Conservation (phyloP, 257 asterid genomes). For the Solanum sparsipilum region DNA sequence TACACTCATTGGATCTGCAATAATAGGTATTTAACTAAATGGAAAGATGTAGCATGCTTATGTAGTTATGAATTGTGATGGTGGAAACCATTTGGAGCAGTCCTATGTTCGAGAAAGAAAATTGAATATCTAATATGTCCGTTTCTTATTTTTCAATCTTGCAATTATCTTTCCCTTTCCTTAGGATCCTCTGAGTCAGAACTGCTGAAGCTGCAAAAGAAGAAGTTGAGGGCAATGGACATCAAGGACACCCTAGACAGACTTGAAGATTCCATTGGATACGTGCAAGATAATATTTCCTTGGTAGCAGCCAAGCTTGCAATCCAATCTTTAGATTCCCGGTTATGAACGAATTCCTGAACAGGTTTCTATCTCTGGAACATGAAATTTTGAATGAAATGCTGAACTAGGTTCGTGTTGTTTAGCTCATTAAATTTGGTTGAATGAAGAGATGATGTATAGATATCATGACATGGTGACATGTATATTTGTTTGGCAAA, state of each 20-base stretch:
- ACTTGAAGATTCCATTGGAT: slow-evolving; percentile 30
- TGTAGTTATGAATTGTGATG: background rate
- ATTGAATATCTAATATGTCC: background rate
- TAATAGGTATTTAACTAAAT: background rate
- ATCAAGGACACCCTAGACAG: slow-evolving; percentile 52
- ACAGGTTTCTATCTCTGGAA: background rate
- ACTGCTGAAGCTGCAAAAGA: slow-evolving; percentile 41
- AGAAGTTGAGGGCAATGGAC: slow-evolving; percentile 59
- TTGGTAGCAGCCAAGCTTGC: slow-evolving; percentile 77
- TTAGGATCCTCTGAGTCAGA: slow-evolving; percentile 49
- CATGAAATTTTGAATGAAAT: background rate
- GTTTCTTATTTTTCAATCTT: background rate
- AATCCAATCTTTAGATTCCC: slow-evolving; percentile 46
- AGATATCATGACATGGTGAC: background rate
- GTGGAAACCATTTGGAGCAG: background rate
- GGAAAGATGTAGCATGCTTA: background rate
- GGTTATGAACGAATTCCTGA: background rate
- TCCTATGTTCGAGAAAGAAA: background rate
- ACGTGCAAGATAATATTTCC: slow-evolving; percentile 36
- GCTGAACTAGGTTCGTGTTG: background rate
- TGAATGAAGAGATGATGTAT: background rate
- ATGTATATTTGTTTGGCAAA: background rate
- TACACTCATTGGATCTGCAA: background rate
- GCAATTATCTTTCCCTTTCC: background rate
- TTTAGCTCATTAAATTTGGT: background rate